phyloP scores from a whole-genome alignment of 2,329 filamentous ascomycete species.

The Ophiostoma tasmaniense region DNA sequence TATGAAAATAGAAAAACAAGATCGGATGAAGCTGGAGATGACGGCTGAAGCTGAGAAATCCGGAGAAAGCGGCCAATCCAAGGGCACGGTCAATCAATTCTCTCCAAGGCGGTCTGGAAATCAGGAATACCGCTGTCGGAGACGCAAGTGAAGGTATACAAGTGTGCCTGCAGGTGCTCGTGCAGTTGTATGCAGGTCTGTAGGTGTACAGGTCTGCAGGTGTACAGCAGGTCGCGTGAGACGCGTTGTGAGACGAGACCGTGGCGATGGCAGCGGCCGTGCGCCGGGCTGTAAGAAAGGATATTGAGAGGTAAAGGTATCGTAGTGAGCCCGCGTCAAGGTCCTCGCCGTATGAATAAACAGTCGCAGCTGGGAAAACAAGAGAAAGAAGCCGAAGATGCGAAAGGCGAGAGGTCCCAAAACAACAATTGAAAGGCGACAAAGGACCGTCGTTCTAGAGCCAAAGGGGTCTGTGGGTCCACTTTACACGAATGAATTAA shows the following conservation, averaged over 20 bases:
- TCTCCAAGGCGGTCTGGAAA: neutral
- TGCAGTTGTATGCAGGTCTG: neutral
- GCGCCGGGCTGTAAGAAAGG: neutral
- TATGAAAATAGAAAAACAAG: neutral
- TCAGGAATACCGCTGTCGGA: neutral
- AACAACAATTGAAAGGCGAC: neutral
- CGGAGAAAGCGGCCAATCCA: neutral
- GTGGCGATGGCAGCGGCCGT: neutral
- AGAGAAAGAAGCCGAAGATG: neutral
- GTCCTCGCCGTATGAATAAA: neutral
- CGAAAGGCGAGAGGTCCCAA: neutral
- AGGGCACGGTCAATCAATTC: neutral
- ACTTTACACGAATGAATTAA: neutral
- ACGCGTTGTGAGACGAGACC: neutral
- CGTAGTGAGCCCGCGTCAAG: neutral
- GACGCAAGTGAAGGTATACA: neutral
- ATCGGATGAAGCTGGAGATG: neutral
- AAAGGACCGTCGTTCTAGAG: neutral
- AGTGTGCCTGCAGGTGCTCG: neutral
- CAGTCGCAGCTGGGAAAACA: neutral
- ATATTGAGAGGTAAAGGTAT: neutral
- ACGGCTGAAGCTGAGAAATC: neutral
- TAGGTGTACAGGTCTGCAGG: neutral
- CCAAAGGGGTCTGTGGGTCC: neutral
- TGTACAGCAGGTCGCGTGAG: neutral